Evolutionary conservation across 2,329 filamentous ascomycete genomes (phyloP), one percentile per base, ranked within the genome.

Genomic region (Diaporthe australafricana): DNA sequence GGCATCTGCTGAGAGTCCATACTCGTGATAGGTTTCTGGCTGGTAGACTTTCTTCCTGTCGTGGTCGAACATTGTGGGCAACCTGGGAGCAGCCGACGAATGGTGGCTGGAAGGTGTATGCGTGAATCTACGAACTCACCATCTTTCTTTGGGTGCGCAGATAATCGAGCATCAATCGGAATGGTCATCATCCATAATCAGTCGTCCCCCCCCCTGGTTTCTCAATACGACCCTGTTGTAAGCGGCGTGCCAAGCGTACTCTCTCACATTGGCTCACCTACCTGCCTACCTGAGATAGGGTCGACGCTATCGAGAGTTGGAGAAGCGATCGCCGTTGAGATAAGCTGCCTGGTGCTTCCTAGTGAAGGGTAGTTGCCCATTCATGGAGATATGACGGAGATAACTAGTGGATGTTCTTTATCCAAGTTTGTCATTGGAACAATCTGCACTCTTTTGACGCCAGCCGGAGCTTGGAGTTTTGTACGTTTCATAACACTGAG

Each of bases 251-350:
- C 35, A 14, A 14, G 42, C 42, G 30, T 17, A 63, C 60, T 48
- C 20, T 12, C 11, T 20, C 17, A 14, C 57, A 48, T 47, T 27
- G 35, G 57, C 40, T 27, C 47, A 38, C 42, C 4, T 63, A 48
- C 42, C 60, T 48, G 42, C 60, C 42, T 38, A 20, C 27, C 27
- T 63, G 42, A 63, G 60, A 48, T 48, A 63, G 60, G 42, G 3
- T 48, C 42, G 60, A 63, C 42, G 30, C 60, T 63, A 63, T 63
- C 60, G 42, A 63, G 57, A 63, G 57, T 63, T 63, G 57, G 57
- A 47, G 57, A 63, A 63, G 57, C 22, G 40, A 22, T 47, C 56
- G 25, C 57, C 27, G 14, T n/a, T 17, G 57, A 30, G 57, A 63
- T 63, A 63, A 63, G 57, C 40, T 63, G 40, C 40, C 20, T 63